These are phyloP conservation scores for Rosa hybrid DNA, from an alignment of 331 rosid genomes.

Conservation along the genomic window DNA sequence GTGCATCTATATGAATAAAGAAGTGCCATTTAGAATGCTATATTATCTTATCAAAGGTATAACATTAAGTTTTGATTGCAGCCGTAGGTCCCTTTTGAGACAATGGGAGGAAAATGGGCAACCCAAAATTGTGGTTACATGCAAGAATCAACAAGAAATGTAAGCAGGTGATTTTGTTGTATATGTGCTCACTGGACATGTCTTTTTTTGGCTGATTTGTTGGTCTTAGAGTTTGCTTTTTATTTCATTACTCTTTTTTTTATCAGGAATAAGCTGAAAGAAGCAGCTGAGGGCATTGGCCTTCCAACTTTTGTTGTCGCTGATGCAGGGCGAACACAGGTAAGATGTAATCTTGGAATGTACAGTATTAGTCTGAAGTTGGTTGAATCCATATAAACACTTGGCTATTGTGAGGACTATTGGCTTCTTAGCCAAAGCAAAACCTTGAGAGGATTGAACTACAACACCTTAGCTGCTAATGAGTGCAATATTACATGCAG, in stretches of 20 bases:
- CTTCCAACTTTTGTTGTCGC: slow-evolving; percentile 93
- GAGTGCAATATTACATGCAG: not conserved
- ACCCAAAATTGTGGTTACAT: slow-evolving; percentile 80
- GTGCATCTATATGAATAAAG: not conserved
- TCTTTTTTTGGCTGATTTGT: not conserved
- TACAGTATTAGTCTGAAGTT: not conserved
- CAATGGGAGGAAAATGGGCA: slow-evolving; percentile 91
- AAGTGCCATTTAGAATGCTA: not conserved
- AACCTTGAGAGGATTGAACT: not conserved
- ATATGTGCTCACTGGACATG: not conserved
- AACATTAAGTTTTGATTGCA: slow-evolving; percentile 33
- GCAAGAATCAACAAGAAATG: slow-evolving; percentile 94
- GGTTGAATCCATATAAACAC: not conserved
- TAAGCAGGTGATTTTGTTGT: slow-evolving; percentile 27
- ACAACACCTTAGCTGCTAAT: not conserved
- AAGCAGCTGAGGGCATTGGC: slow-evolving; percentile 73
- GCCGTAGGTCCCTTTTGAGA: slow-evolving; percentile 70
- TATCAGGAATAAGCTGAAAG: slow-evolving; percentile 80
- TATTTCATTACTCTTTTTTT: not conserved
- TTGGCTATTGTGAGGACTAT: not conserved
- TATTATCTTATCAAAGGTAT: not conserved
- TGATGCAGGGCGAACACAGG: slow-evolving; percentile 98
- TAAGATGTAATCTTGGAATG: slow-evolving; percentile 23
- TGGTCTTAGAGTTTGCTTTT: slow-evolving; percentile 11
- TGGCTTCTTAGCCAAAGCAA: not conserved